Evolutionary conservation across 2,329 filamentous ascomycete genomes (phyloP).

Genomic region (Alternaria ventricosa): DNA sequence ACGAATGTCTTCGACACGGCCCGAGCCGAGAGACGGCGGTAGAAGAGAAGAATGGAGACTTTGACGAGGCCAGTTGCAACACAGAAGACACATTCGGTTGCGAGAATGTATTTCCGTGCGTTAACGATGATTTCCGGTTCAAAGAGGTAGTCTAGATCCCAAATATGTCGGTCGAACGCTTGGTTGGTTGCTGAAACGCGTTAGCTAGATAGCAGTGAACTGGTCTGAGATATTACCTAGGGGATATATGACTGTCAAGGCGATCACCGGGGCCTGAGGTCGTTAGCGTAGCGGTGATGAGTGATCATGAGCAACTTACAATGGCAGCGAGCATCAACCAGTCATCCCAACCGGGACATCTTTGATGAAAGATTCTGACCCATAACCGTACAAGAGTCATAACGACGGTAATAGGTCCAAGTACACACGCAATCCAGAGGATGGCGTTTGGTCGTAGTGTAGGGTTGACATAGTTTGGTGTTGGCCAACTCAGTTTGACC

Average conservation of each 20-base stretch:
- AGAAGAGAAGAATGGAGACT: constrained; percentile 44
- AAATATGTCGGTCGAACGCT: constrained; percentile 36
- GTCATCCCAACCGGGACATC: constrained; percentile 36
- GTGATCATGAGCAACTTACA: constrained; percentile 17
- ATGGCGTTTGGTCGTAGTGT: constrained; percentile 26
- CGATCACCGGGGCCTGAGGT: constrained; percentile 23
- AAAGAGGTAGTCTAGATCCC: constrained; percentile 28
- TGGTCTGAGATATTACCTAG: constrained; percentile 14
- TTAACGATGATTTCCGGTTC: constrained; percentile 16
- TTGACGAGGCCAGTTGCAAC: constrained; percentile 39
- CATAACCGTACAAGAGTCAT: constrained; percentile 37
- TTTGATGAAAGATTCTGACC: constrained; percentile 36
- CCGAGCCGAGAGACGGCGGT: constrained; percentile 35
- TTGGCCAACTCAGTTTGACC: constrained; percentile 33
- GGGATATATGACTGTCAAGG: constrained; percentile 28
- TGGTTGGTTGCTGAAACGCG: constrained; percentile 15
- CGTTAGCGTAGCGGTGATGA: constrained; percentile 8
- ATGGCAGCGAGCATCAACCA: constrained; percentile 37
- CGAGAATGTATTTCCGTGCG: constrained; percentile 38
- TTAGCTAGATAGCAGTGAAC: constrained; percentile 10
- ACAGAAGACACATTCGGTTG: constrained; percentile 35
- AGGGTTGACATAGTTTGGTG: constrained; percentile 32
- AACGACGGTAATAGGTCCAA: constrained; percentile 29
- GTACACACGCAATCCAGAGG: constrained; percentile 24
- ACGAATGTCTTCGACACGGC: constrained; percentile 33